Evolutionary conservation across 768 basidiomycete species (phyloP).

Genomic region (Strobilomyces confusus): DNA sequence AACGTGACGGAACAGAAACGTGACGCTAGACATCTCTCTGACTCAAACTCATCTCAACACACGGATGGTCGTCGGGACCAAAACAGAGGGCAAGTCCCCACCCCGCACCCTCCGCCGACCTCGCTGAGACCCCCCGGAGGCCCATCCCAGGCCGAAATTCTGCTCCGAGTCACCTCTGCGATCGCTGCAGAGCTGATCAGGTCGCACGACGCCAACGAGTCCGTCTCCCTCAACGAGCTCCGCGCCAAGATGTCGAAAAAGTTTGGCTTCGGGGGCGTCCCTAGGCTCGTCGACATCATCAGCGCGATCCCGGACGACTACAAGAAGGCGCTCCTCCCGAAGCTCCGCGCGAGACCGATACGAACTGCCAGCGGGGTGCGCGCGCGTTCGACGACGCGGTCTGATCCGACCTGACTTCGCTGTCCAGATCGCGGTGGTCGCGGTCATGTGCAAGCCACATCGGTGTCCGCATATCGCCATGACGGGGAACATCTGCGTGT

Average conservation of each 20-base stretch:
- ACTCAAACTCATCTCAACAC: not conserved
- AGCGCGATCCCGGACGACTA: conserved; percentile 98
- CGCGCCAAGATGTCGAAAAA: conserved; percentile 89
- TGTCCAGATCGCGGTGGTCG: conserved; percentile 90
- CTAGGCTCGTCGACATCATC: conserved; percentile 94
- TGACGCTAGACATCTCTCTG: not conserved
- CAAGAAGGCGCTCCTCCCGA: conserved; percentile 86
- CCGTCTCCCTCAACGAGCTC: conserved; percentile 84
- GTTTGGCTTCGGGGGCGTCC: conserved; percentile 79
- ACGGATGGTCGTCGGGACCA: conserved; percentile 40
- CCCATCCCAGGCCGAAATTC: conserved; percentile 85
- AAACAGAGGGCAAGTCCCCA: conserved; percentile 31
- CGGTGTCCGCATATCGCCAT: conserved; percentile 99
- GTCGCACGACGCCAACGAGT: conserved; percentile 71
- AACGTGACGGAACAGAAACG: not conserved
- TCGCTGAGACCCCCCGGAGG: conserved; percentile 33
- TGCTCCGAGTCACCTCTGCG: conserved; percentile 88
- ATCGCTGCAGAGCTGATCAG: conserved; percentile 93
- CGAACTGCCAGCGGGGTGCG: conserved; percentile 93
- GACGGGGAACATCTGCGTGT: conserved; percentile 99
- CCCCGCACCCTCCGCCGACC: not conserved
- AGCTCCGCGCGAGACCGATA: conserved; percentile 89
- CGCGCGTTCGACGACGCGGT: conserved; percentile 20
- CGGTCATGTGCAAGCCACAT: conserved; percentile 99
- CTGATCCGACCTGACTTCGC: not conserved